Evolutionary conservation across 148 eudicot genomes (phyloP).

Genomic region (Cornus suecica): DNA sequence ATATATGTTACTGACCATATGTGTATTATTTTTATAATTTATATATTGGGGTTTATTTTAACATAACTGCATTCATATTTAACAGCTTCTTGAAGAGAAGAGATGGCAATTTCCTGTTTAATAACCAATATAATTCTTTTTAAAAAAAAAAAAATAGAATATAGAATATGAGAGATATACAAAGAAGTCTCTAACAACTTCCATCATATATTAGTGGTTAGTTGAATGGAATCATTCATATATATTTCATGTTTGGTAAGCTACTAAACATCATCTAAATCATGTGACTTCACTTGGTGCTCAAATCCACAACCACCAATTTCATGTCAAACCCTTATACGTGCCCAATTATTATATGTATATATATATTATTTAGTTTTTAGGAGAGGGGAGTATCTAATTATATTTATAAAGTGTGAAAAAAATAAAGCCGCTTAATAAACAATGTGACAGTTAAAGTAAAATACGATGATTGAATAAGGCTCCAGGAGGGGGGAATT

Average conservation of each 20-base stretch:
- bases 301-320: background rate
- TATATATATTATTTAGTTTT: too few species aligned
- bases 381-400: too few species aligned
- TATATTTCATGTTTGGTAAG: background rate
- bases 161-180: too few species aligned
- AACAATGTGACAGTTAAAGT: background rate
- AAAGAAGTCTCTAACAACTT: background rate
- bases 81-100: too few species aligned
- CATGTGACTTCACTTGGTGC: background rate
- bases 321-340: background rate
- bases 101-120: too few species aligned
- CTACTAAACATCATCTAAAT: conserved; percentile 13
- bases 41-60: too few species aligned
- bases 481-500: conserved; percentile 15
- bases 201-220: background rate
- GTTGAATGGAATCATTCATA: background rate
- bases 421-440: background rate
- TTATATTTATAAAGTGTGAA: background rate
- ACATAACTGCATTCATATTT: too few species aligned
- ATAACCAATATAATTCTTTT: too few species aligned
- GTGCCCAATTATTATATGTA: too few species aligned
- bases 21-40: too few species aligned
- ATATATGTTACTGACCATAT: too few species aligned
- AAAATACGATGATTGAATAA: background rate
- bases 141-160: too few species aligned